Conservation (phyloP, 192 early-diverging fungal species). For the Linnemannia schmuckeri region DNA sequence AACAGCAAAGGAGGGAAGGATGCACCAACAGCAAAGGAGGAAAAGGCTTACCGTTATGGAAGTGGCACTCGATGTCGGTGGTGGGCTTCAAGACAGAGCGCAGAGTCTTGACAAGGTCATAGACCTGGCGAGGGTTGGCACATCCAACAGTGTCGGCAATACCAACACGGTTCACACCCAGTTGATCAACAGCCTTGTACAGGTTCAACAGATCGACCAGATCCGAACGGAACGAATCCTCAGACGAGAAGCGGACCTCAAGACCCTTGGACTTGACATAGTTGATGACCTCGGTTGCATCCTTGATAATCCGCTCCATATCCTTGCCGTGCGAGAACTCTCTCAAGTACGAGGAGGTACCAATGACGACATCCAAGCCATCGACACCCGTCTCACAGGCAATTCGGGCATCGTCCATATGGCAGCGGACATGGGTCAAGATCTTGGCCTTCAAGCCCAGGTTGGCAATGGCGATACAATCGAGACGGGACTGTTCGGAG, state of each 20-base stretch:
- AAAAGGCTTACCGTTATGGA: slow-evolving; percentile 85
- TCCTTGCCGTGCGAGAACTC: slow-evolving; percentile 99
- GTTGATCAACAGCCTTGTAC: slow-evolving; percentile 97
- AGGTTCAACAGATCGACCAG: slow-evolving; percentile 96
- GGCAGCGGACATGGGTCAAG: slow-evolving; percentile 95
- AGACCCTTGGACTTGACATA: slow-evolving; percentile 97
- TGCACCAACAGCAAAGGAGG: neutral
- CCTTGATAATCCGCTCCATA: slow-evolving; percentile 97
- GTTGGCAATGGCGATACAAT: slow-evolving; percentile 92
- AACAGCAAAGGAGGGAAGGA: neutral
- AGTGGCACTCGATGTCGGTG: slow-evolving; percentile 99
- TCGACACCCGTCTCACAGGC: slow-evolving; percentile 98
- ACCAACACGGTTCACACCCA: slow-evolving; percentile 98
- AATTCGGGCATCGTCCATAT: slow-evolving; percentile 98
- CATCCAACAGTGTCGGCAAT: slow-evolving; percentile 99
- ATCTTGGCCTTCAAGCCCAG: slow-evolving; percentile 98
- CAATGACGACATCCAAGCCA: slow-evolving; percentile 98
- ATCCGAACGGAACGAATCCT: slow-evolving; percentile 98
- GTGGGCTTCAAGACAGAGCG: slow-evolving; percentile 87
- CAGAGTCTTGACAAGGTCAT: slow-evolving; percentile 96
- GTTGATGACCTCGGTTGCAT: slow-evolving; percentile 95
- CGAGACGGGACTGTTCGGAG: slow-evolving; percentile 93
- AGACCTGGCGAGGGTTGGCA: slow-evolving; percentile 97
- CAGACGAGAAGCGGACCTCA: slow-evolving; percentile 97
- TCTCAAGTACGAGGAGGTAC: slow-evolving; percentile 94